Evolutionary conservation across 1,139 yeast genomes (phyloP).

Genomic region (Taphrina deformans): DNA sequence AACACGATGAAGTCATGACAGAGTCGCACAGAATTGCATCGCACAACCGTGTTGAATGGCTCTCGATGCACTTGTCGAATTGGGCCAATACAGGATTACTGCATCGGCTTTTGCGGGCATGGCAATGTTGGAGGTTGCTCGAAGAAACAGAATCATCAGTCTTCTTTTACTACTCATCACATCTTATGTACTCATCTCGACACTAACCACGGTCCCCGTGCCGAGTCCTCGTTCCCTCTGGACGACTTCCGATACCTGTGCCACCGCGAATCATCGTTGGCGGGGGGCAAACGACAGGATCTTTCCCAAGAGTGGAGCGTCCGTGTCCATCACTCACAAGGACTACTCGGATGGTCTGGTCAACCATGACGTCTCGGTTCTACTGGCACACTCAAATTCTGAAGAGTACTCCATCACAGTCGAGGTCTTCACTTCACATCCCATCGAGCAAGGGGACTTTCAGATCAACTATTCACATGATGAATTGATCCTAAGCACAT

Average conservation of each 20-base stretch:
- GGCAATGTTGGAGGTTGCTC: background rate
- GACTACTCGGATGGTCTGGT: constrained; percentile 19
- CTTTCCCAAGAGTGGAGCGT: constrained; percentile 1
- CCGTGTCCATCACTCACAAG: constrained; percentile 13
- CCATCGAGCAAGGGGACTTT: background rate
- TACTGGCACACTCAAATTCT: constrained; percentile 12
- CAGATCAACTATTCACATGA: background rate
- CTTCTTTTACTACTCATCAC: background rate
- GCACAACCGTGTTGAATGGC: too few relatives aligned
- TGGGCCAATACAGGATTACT: too few relatives aligned
- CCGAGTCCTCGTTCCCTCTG: constrained; percentile 1
- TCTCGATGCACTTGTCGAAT: too few relatives aligned
- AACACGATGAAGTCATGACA: background rate
- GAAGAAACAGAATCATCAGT: background rate
- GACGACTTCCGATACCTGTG: background rate
- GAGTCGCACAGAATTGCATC: background rate
- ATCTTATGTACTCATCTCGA: background rate
- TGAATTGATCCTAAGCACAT: background rate
- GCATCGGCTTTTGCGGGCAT: too few relatives aligned
- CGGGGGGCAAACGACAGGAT: constrained; percentile 28
- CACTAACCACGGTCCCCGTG: background rate
- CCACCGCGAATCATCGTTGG: constrained; percentile 23
- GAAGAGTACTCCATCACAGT: constrained; percentile 20
- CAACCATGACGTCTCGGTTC: constrained; percentile 18
- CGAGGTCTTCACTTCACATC: constrained; percentile 26